These are phyloP conservation scores for Ogataea salicorniae DNA, from an alignment of 805 yeast genomes.

Conservation along the genomic window DNA sequence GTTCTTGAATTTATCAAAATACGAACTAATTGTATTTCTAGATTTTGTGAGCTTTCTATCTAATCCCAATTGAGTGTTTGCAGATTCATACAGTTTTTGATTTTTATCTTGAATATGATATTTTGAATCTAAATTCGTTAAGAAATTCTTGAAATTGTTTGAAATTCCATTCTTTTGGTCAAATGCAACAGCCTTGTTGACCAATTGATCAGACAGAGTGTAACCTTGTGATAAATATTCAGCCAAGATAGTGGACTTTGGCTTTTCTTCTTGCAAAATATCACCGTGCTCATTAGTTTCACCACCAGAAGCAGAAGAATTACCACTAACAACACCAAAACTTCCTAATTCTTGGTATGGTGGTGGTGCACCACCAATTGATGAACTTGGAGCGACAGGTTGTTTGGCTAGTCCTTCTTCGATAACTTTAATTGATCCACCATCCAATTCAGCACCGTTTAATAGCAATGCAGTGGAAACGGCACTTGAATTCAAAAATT, in stretches of 20 bases:
- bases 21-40: slow-evolving; percentile 35
- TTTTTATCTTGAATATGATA: slow-evolving; percentile 57
- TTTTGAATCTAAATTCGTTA: slow-evolving; percentile 51
- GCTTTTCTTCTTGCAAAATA: slow-evolving; percentile 70
- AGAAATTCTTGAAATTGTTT: slow-evolving; percentile 49
- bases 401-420: slow-evolving; percentile 25
- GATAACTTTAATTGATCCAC: slow-evolving; percentile 46
- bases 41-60: slow-evolving; percentile 35
- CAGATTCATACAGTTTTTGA: slow-evolving; percentile 25
- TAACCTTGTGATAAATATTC: slow-evolving; percentile 75
- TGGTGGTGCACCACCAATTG: slow-evolving; percentile 11
- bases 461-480: slow-evolving; percentile 65
- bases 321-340: slow-evolving; percentile 6
- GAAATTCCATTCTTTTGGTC: slow-evolving; percentile 64
- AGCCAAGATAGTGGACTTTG: slow-evolving; percentile 69
- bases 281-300: slow-evolving; percentile 26
- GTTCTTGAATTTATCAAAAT: slow-evolving; percentile 42
- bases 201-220: slow-evolving; percentile 53
- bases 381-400: slow-evolving; percentile 9
- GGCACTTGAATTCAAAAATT: slow-evolving; percentile 55
- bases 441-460: slow-evolving; percentile 70
- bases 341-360: slow-evolving; percentile 5
- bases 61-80: slow-evolving; percentile 39
- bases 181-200: slow-evolving; percentile 54
- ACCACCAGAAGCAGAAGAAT: neutral